Base-by-base conservation (phyloP, 441 rosid genomes). In the Corymbia citriodora region DNA sequence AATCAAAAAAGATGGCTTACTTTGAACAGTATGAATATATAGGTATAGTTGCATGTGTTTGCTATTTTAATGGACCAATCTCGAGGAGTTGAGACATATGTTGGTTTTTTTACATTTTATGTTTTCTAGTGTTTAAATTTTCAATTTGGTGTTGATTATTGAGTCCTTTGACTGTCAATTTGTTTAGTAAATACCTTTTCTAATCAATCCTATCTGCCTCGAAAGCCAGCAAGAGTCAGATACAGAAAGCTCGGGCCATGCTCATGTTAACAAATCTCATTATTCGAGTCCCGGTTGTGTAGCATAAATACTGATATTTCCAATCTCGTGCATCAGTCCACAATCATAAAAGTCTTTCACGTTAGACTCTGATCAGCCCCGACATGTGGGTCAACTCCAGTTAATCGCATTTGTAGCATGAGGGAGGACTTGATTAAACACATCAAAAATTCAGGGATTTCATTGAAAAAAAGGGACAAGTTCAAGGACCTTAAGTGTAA, bases 311-410 rank as follows among this genome's bases (percentile, higher is more conserved):
- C 23, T 55, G 23, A 55, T 17, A 23, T 55, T 55, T 55, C 59
- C 19, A 55, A 23, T 55, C 23, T 55, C 59, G 19, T 10, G 7
- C 59, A 55, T 55, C 31, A 7, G 79, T 65, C 74, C 21, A 65
- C 33, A 31, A 65, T 12, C 3, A 65, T n/a, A 29, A 31, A 65
- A 4, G 31, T 29, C 10, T 4, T 65, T 19, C 36, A 65, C 33
- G 3, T 13, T 14, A 31, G 45, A 33, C 23, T 70, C 45, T 10
- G 12, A 70, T 9, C 14, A 13, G 3, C 23, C 40, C 0, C 0
- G 15, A 36, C 14, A 0, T 25, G 27, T 27, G 19, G 6, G 13
- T 72, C 49, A 72, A 5, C 23, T 33, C 9, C 49, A 36, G 36
- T 36, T 72, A 72, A 19, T 36, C 0, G 14, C 49, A 19, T 36